Percentiles rank a stretch among this genome's conserved stretches.
These are phyloP conservation scores for Diaporthe longicolla DNA, from an alignment of 2,329 filamentous ascomycete genomes.

Conservation along the genomic window DNA sequence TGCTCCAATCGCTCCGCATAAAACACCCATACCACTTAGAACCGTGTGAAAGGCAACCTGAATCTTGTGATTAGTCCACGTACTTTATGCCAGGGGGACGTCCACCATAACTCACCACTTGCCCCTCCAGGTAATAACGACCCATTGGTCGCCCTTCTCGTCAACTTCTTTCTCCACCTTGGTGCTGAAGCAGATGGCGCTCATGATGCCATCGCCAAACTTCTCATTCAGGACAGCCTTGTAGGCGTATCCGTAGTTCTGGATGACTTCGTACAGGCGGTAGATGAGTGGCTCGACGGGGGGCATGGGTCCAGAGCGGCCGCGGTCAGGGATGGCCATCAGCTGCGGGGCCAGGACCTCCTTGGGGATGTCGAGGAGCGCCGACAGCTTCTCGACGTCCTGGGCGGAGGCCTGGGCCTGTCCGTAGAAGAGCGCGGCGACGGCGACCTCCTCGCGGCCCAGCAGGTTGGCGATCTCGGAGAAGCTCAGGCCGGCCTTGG, in stretches of 20 bases:
- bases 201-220: conserved; percentile 96
- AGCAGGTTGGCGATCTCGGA: conserved; percentile 81
- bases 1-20: background rate
- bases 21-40: conserved; percentile 45
- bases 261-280: conserved; percentile 91
- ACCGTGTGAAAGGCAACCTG: conserved; percentile 56
- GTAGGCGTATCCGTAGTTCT: conserved; percentile 97
- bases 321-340: conserved; percentile 83
- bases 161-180: conserved; percentile 96
- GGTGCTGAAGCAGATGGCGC: conserved; percentile 90
- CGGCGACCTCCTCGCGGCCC: conserved; percentile 84
- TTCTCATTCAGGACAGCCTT: conserved; percentile 97
- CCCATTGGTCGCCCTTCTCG: conserved; percentile 84
- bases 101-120: conserved; percentile 76
- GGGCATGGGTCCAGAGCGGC: conserved; percentile 84
- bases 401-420: conserved; percentile 66
- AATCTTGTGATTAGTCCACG: conserved; percentile 20
- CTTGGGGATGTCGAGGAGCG: conserved; percentile 65
- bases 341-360: conserved; percentile 73
- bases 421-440: conserved; percentile 92
- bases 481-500: conserved; percentile 81
- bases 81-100: background rate
- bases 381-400: conserved; percentile 72
- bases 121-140: conserved; percentile 84
- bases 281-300: conserved; percentile 91